A percentile compares a stretch with the other conserved stretches of the same genome.
Evolutionary conservation across 345 rosid genomes (phyloP).

Genomic region (Sapria himalayana): DNA sequence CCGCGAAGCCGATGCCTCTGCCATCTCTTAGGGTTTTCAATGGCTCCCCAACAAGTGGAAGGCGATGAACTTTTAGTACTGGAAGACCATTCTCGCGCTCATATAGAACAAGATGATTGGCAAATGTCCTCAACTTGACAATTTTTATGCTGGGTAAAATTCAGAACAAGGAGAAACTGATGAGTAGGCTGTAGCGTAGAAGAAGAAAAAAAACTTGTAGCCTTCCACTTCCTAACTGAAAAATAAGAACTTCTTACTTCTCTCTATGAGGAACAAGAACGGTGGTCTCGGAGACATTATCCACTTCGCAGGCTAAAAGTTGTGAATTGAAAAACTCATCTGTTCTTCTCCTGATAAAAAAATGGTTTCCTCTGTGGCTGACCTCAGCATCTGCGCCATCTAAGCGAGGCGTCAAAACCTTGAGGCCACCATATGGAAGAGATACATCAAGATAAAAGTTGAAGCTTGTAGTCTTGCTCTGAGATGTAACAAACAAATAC

Average conservation of each 20-base stretch:
- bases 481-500: constrained; percentile 45
- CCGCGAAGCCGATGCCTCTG: constrained; percentile 42
- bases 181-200: too few relatives aligned
- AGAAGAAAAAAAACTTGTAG: too few relatives aligned
- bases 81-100: constrained; percentile 73
- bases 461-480: constrained; percentile 54
- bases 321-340: constrained; percentile 69
- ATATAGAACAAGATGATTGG: constrained; percentile 47
- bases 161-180: neutral
- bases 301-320: constrained; percentile 45
- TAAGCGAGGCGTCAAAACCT: constrained; percentile 51
- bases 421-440: constrained; percentile 46
- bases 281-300: constrained; percentile 32
- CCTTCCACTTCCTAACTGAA: too few relatives aligned
- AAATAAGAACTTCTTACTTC: constrained; percentile 48
- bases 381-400: constrained; percentile 47
- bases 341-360: constrained; percentile 55
- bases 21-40: constrained; percentile 42
- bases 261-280: constrained; percentile 67
- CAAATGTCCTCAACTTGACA: constrained; percentile 55
- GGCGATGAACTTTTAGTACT: constrained; percentile 36
- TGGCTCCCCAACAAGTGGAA: constrained; percentile 57
- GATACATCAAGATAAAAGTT: constrained; percentile 42
- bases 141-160: constrained; percentile 42
- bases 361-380: constrained; percentile 74